phyloP scores from a whole-genome alignment of 768 basidiomycete species.

The Collybiopsis confluens region DNA sequence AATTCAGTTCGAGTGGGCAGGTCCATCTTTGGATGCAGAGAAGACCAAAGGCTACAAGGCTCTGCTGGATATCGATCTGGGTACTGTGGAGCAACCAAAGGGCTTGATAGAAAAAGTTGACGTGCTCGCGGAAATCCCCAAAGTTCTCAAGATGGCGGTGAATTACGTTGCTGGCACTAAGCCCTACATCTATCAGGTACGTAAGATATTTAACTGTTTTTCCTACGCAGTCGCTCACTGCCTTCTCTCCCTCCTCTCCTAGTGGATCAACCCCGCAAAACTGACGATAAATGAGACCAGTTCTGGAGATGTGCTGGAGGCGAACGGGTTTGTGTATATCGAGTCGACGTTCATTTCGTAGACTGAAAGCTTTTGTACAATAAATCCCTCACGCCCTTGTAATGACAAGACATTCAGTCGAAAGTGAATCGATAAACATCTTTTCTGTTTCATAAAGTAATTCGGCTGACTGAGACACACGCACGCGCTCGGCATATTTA shows the following conservation, averaged over 20 bases:
- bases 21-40: conserved; percentile 52
- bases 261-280: conserved; percentile 48
- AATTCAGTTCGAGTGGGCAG: conserved; percentile 77
- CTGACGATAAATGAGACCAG: conserved; percentile 42
- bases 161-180: conserved; percentile 92
- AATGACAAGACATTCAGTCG: no score
- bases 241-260: conserved; percentile 8
- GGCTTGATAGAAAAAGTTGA: conserved; percentile 93
- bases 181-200: conserved; percentile 90
- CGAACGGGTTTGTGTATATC: conserved; percentile 74
- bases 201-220: conserved; percentile 26
- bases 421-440: not conserved
- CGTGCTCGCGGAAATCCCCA: conserved; percentile 91
- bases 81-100: conserved; percentile 50
- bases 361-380: not conserved
- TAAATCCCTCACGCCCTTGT: no score
- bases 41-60: conserved; percentile 54
- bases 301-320: conserved; percentile 33
- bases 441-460: not conserved
- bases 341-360: conserved; percentile 89
- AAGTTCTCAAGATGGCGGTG: conserved; percentile 86
- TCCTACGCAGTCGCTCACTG: not conserved
- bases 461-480: not conserved
- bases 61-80: conserved; percentile 52
- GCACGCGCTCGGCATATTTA: no score